These are phyloP conservation scores for Przewalskia tangutica DNA, from an alignment of 257 asterid species.

Conservation along the genomic window DNA sequence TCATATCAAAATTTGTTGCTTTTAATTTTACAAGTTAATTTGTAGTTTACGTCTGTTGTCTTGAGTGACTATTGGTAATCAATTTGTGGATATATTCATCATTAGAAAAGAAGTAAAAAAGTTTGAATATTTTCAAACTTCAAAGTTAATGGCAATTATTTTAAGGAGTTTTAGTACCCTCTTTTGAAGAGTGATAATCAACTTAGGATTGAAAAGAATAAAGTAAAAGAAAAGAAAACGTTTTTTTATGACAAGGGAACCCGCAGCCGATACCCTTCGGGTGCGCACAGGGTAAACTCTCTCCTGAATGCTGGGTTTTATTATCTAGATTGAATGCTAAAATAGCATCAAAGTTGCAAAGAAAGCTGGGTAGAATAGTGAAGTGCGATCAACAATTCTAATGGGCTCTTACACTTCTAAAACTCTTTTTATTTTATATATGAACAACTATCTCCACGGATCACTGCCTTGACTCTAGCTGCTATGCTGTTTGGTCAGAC, in stretches of 20 bases:
- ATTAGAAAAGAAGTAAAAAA: background rate
- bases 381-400: background rate
- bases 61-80: background rate
- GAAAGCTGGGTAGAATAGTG: background rate
- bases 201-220: background rate
- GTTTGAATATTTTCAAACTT: background rate
- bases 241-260: no score
- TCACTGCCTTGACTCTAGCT: background rate
- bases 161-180: background rate
- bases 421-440: background rate
- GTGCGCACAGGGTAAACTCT: no score
- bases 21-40: background rate
- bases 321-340: background rate
- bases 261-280: no score
- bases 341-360: background rate
- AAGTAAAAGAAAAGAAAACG: background rate
- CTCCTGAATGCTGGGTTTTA: background rate
- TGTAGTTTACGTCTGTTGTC: background rate
- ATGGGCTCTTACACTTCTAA: background rate
- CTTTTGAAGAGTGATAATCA: background rate
- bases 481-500: background rate
- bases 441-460: background rate
- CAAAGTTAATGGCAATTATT: background rate
- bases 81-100: background rate
- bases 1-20: no score